Conservation (phyloP, 2,329 filamentous ascomycete genomes). For the Apiospora saccharicola region DNA sequence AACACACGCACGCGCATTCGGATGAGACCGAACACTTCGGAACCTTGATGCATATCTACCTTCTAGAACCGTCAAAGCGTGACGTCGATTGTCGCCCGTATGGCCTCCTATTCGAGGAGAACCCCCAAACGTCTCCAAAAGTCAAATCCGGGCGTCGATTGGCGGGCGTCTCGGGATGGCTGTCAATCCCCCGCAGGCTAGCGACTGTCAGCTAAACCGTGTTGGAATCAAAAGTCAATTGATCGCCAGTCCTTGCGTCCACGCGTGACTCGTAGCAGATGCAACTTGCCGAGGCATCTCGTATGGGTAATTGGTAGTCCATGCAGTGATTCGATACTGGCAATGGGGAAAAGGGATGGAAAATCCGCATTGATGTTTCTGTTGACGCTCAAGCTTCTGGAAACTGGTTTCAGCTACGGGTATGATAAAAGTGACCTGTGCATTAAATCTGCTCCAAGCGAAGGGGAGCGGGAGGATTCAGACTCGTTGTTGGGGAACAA, state of each 20-base stretch:
- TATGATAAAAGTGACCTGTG: too few species aligned
- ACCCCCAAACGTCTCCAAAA: background rate
- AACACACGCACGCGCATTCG: background rate
- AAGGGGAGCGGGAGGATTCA: too few species aligned
- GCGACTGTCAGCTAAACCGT: background rate
- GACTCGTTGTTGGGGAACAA: too few species aligned
- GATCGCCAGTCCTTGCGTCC: background rate
- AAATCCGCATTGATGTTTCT: too few species aligned
- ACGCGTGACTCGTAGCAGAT: background rate
- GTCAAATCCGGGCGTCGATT: constrained; percentile 5
- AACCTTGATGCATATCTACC: background rate
- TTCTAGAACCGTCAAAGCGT: constrained; percentile 1
- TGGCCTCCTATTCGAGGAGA: background rate
- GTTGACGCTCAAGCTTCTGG: too few species aligned
- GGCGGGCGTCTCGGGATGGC: background rate
- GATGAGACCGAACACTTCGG: constrained; percentile 20
- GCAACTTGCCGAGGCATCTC: background rate
- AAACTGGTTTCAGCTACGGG: too few species aligned
- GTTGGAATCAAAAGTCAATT: background rate
- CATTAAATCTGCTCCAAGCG: too few species aligned
- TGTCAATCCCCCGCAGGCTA: background rate
- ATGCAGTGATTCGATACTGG: too few species aligned
- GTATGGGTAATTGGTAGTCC: background rate
- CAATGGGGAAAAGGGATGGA: too few species aligned
- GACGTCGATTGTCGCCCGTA: background rate